phyloP scores from a whole-genome alignment of 768 basidiomycete genomes.

The Pisolithus orientalis region DNA sequence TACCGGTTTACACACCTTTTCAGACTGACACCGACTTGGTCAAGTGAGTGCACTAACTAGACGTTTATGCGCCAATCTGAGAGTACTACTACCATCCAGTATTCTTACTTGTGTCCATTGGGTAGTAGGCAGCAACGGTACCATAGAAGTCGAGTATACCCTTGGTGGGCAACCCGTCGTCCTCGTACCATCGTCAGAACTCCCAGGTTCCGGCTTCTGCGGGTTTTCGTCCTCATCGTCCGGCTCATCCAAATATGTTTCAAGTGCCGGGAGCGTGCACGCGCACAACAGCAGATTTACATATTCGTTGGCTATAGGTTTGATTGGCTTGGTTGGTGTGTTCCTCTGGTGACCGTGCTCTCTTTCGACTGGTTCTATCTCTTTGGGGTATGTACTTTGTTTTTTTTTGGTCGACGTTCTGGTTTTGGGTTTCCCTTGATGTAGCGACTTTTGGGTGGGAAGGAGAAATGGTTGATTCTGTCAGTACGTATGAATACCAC shows the following conservation, averaged over 20 bases:
- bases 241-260: conserved; percentile 2
- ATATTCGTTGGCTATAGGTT: conserved; percentile 7
- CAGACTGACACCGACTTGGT: conserved; percentile 40
- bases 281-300: neutral
- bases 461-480: too few species aligned
- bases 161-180: conserved; percentile 57
- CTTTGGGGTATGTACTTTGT: neutral
- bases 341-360: conserved; percentile 1
- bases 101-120: conserved; percentile 62
- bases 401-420: neutral
- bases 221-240: conserved; percentile 9
- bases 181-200: conserved; percentile 37
- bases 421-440: neutral
- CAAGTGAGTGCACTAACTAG: conserved; percentile 39
- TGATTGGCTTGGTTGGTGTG: neutral
- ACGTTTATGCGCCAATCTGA: neutral
- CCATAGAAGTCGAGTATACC: conserved; percentile 55
- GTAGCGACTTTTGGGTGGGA: neutral
- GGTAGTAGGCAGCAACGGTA: conserved; percentile 61
- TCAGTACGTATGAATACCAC: too few species aligned
- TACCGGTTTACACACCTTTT: conserved; percentile 55
- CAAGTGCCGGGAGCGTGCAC: neutral
- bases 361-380: neutral
- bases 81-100: conserved; percentile 27
- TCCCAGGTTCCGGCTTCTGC: conserved; percentile 35